Evolutionary conservation across 2,329 filamentous ascomycete genomes (phyloP), one percentile per base, ranked within the genome.

Genomic region (Huntiella bhutanensis): DNA sequence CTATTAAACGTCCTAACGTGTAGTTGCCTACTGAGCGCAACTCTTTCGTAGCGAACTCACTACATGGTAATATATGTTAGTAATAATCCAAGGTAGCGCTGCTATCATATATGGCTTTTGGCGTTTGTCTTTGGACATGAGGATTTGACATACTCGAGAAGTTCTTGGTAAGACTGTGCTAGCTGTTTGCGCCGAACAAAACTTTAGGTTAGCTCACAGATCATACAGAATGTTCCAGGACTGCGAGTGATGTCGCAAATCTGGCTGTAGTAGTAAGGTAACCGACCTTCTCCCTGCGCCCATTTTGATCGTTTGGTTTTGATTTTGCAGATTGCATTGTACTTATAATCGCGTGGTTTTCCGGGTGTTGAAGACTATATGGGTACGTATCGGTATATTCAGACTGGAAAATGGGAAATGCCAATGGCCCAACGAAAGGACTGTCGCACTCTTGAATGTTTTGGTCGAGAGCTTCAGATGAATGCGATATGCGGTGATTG

Each of bases 1-100:
- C 91, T 59, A 98, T 94, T 49, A 98, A 69, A 50, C 79, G 79
- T 40, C 91, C 91, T 48, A 98, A 73, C 33, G 79, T 80, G 63
- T 98, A 98, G 66, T 95, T 96, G 55, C 91, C 91, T 51, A 98
- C 91, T 46, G 80, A 84, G 57, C 82, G 80, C 54, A 98, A 75
- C 53, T 98, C 88, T 60, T 81, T 82, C 55, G 83, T 85, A 51
- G 84, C 80, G 67, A 98, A 98, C 65, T 96, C 88, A 67, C 85
- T 95, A 61, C 17, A n/a, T n/a, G 33, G 15, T n/a, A 11, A 11
- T 7, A n/a, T 37, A 17, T n/a, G 43, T 41, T 37, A 41, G 43
- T 46, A 43, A 32, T 11, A 16, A 45, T 10, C 22, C 8, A 6
- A 8, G 22, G 8, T 28, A 28, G 8, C 22, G 22, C 22, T 28